Evolutionary conservation across 495 filamentous ascomycete species (phyloP), one percentile per base, ranked within the genome.

Genomic region (Copromyces sp.): DNA sequence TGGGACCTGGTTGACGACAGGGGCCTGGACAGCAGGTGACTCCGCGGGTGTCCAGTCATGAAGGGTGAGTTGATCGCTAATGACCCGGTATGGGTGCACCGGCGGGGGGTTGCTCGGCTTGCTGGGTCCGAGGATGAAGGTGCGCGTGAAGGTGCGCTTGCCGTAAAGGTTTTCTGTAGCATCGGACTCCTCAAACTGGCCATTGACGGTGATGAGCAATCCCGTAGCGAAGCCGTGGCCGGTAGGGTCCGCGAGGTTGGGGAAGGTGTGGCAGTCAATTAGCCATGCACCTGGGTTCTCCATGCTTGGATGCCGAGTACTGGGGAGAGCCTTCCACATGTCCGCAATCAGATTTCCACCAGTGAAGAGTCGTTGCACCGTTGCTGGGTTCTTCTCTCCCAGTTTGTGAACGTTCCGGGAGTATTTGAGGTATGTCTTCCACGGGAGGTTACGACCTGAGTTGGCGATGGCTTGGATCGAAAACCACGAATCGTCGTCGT

Each of bases 101-200:
- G 71, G 45, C 4, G 72, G 74, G 24, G 84, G 75, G 8, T 85
- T 86, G 35, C 84, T 85, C 2, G 86, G 82, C 39, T 76, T 79
- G 41, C 92, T 93, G 5, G 94, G 94, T 1, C 93, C 93, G 24
- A 98, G 84, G 59, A 94, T 84, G 75, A 98, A 94, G 0, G 89
- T 93, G 32, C 95, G 89, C 73, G 95, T 92, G 82, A 97, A 98
- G 75, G 91, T 93, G 73, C 95, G 90, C 38, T 87, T 86, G 32
- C 80, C 79, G 24, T 77, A 83, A 71, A 88, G 87, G 41, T 86
- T 81, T 6, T 76, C 81, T 8, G 83, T 77, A n/a, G 80, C 74
- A 75, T 90, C 87, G 9, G 88, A 80, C 75, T 98, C 95, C 59
- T 95, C 89, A 72, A 92, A 97, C 75, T 94, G 91, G 71, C 94